Evolutionary conservation across 371 early-diverging fungal species (phyloP).

Genomic region (Cokeromyces recurvatus): DNA sequence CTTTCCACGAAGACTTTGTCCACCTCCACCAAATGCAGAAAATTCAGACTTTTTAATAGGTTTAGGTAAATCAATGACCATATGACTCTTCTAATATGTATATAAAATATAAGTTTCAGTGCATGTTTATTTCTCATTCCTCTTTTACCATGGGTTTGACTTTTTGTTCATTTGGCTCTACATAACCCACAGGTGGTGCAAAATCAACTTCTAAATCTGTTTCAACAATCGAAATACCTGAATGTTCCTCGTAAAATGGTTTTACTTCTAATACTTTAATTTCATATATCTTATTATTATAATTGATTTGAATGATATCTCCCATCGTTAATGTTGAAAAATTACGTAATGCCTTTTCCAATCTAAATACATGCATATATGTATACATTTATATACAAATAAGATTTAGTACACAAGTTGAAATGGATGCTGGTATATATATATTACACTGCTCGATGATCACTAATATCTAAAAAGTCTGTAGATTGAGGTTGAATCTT

Average conservation of each 20-base stretch:
- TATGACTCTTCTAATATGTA: conserved; percentile 45
- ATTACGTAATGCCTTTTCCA: conserved; percentile 96
- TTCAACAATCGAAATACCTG: conserved; percentile 94
- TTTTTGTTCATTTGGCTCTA: conserved; percentile 73
- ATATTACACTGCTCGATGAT: conserved; percentile 94
- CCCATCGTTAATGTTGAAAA: conserved; percentile 94
- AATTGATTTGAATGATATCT: conserved; percentile 91
- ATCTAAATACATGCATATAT: no score
- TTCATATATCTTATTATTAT: conserved; percentile 86
- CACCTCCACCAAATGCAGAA: conserved; percentile 37
- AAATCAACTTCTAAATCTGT: conserved; percentile 99
- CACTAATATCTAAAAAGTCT: conserved; percentile 97
- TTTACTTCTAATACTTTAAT: conserved; percentile 92
- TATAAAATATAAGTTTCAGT: not conserved
- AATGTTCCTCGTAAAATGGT: conserved; percentile 60
- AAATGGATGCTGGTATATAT: no score
- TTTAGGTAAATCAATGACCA: conserved; percentile 41
- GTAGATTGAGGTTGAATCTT: conserved; percentile 97
- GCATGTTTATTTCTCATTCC: no score
- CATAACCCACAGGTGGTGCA: conserved; percentile 97
- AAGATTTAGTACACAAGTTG: no score
- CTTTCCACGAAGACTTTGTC: conserved; percentile 38
- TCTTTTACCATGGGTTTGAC: no score
- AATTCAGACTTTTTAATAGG: conserved; percentile 35
- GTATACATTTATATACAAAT: no score